These are phyloP conservation scores for Cryphonectria naterciae DNA, from an alignment of 2,329 filamentous ascomycete species.

Conservation along the genomic window DNA sequence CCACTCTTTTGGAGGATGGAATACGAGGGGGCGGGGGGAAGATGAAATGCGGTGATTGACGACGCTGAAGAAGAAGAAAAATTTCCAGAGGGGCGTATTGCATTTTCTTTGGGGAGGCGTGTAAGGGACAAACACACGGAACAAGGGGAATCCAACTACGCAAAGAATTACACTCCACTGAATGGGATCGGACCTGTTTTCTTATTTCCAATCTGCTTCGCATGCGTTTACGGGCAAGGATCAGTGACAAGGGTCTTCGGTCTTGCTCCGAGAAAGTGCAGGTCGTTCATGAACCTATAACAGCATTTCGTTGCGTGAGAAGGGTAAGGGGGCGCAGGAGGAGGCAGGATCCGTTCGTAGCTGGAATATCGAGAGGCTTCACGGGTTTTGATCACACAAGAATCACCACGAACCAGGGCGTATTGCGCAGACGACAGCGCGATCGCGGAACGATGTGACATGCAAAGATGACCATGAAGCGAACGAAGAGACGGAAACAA, in stretches of 20 bases:
- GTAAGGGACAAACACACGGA: conserved; percentile 19
- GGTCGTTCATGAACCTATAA: conserved; percentile 30
- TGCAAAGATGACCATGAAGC: not conserved
- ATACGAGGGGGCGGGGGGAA: not conserved
- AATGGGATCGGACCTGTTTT: conserved; percentile 30
- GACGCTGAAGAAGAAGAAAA: conserved; percentile 12
- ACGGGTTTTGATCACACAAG: conserved; percentile 20
- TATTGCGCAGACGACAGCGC: not conserved
- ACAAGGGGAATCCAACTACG: conserved; percentile 36
- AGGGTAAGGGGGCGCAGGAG: not conserved
- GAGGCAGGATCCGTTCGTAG: conserved; percentile 28
- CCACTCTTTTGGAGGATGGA: conserved; percentile 10
- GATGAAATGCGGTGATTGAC: conserved; percentile 27
- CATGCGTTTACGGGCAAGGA: conserved; percentile 28
- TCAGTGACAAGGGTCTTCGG: conserved; percentile 25
- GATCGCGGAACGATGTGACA: conserved; percentile 14
- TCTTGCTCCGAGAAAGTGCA: conserved; percentile 26
- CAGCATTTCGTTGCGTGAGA: conserved; percentile 27
- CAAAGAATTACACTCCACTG: conserved; percentile 18
- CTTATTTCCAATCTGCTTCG: conserved; percentile 22
- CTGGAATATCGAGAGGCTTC: conserved; percentile 29
- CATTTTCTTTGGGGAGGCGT: conserved; percentile 21
- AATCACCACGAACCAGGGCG: conserved; percentile 2
- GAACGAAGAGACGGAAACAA: not conserved
- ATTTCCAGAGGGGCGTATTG: conserved; percentile 23